Base-by-base conservation (phyloP, 495 filamentous ascomycete species). In the Annulohypoxylon bovei region DNA sequence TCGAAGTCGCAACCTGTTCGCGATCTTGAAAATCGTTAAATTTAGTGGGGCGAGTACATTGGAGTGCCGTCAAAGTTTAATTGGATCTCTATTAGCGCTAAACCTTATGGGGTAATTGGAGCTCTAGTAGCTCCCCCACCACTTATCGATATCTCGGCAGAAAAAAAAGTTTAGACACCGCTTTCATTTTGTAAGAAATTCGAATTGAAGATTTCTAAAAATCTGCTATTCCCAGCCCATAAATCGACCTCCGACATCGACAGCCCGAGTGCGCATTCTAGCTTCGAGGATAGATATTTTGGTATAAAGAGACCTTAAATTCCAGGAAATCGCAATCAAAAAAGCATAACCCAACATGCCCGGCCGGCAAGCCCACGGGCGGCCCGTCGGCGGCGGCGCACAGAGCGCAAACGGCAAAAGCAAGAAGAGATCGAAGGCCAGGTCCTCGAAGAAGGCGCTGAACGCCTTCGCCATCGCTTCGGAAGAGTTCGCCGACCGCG, bases 381-480 rank as follows among this genome's bases (percentile, higher is more conserved):
- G 81, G 61, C 70, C 83, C 28, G 70, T 83, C 42, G 80, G 79
- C 70, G 80, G 79, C 70, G 60, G 80, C 76, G 75, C 70, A 78
- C 0, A 70, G 63, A 63, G 73, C 77, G 28, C 64, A 12, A 47
- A 28, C 12, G 77, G 77, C 61, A 89, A 85, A 68, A 78, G 78
- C 57, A 88, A 86, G 65, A 81, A 78, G 57, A 82, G 84, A 50
- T 80, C 81, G 0, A 79, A 83, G 37, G 75, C 81, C 7, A 81
- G 79, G 46, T 71, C 76, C 12, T 75, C 82, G 53, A 83, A 82
- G 58, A 90, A 89, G 55, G 88, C 87, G 5, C 84, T 96, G 35
- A 88, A 98, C 76, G 95, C 95, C 32, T 91, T 97, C 68, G 84
- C 95, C 39, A 92, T 95, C 73, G 95, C 95, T 35, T 88, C 89